Base-by-base conservation (phyloP, 257 asterid genomes). In the Nicotiana otophora region DNA sequence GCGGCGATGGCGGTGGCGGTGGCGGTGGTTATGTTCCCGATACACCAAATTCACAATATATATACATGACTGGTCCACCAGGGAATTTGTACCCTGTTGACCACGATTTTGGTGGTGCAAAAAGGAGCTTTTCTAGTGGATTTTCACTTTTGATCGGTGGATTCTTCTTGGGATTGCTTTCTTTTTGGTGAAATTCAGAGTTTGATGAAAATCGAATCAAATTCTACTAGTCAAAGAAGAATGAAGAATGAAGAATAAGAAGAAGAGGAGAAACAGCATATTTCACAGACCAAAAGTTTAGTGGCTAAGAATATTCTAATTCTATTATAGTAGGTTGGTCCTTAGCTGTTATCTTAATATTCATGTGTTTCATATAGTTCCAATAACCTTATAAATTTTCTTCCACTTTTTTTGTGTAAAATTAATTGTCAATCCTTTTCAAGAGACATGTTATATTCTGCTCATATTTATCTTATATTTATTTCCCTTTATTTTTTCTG, bases 1-100 rank as follows among this genome's bases (percentile, higher is more conserved):
- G 88, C 19, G 76, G 86, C 61, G 31, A 54, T 1, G 55, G 75
- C 0, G 26, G 57, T 0, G 77, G 77, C 0, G 55, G 78, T 0
- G 60, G 69, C 0, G 68, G 72, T 0, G 74, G 75, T 14, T 19
- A 72, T 72, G 86, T 81, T 9, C 97, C 92, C 2, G 85, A 63
- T 74, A 84, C 94, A 5, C 97, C 97, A 51, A 75, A 75, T 11
- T 88, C 89, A 69, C 87, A 84, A 20, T 90, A 88, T 70, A 77
- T 90, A n/a, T 94, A 90, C 87, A 66, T 90, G 81, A 88, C 91
- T 19, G 96, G 94, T 31, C 98, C 98, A 23, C 97, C 97, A 11
- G 97, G 98, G 36, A 79, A 78, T 53, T 61, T 93, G 51, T 93
- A 93, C 14, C 96, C 95, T 0, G 83, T 92, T 26, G 82, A 86